Evolutionary conservation across 225 moss, liverwort and hornwort species (phyloP), one percentile per base, ranked within the genome.

Genomic region (Thuidium tamariscinum): DNA sequence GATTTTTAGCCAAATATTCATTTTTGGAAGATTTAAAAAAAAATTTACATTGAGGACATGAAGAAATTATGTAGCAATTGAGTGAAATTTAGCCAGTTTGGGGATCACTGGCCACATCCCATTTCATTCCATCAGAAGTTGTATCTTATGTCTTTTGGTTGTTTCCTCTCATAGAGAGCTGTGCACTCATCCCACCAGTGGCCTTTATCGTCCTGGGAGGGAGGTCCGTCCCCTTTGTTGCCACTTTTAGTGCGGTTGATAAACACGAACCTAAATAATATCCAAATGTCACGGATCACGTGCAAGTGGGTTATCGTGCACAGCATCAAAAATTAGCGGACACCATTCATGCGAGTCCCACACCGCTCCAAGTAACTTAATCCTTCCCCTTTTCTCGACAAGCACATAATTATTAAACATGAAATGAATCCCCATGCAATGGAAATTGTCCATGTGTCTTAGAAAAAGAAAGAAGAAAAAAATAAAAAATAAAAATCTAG

Each of bases 201-300:
- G 30, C 49, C 74, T 34, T 74, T 74, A 7, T 6, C 44, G 44
- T 44, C 6, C 34, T 74, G 13, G 34, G 73, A 32, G 32, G 32
- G 32, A 44, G 44, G 44, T 44, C 44, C 49, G 2, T 8, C 14
- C n/a, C 74, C 22, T 51, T 74, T 74, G 74, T 74, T n/a, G 74
- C 74, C 51, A 5, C 74, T n/a, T 74, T 74, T 21, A 74, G 74
- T 52, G 74, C 0, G 13, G n/a, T 74, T 20, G 90, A 90, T 90
- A 90, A 87, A 81, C 81, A 90, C 65, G 56, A 87, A 87, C 90
- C 87, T 77, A 37, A 77, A 77, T 82, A 46, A 61, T 75, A 77
- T 82, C 85, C 81, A 75, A 85, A 72, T 81, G 42, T 71, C 69
- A 63, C 17, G 49, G 90, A 70, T 77, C 77, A 82, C 26, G 34